Percentiles rank a stretch among this genome's conserved stretches.
Evolutionary conservation across 176 grass and related monocot genomes (phyloP).

Genomic region (Echinochloa phyllopogon): DNA sequence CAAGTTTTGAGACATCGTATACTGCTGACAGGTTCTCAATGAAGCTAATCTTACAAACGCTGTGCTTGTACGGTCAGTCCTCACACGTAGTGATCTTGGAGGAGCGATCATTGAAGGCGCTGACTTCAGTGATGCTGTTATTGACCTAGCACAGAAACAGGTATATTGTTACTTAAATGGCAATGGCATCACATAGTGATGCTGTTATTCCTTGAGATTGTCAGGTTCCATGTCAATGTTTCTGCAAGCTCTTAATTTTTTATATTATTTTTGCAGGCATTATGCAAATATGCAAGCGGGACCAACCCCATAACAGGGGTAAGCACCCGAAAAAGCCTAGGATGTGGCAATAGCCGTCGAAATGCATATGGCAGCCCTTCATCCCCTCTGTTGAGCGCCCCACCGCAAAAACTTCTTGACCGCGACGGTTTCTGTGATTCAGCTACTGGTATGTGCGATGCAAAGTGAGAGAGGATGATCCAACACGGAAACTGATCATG

Average conservation of each 20-base stretch:
- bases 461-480: conserved; percentile 56
- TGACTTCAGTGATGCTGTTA: conserved; percentile 98
- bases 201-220: background rate
- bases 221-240: conserved; percentile 1
- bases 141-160: conserved; percentile 88
- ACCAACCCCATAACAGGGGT: conserved; percentile 88
- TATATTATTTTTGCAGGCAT: conserved; percentile 52
- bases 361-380: conserved; percentile 95
- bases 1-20: conserved; percentile 30
- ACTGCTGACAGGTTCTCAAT: conserved; percentile 80
- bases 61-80: conserved; percentile 81
- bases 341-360: conserved; percentile 84
- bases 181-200: background rate
- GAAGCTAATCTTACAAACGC: conserved; percentile 97
- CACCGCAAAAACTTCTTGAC: conserved; percentile 82
- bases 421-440: conserved; percentile 91
- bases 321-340: conserved; percentile 82
- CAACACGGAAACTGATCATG: conserved; percentile 24
- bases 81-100: conserved; percentile 94
- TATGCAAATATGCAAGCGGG: conserved; percentile 92
- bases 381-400: conserved; percentile 85
- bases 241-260: background rate
- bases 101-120: conserved; percentile 88
- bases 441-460: conserved; percentile 77
- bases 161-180: conserved; percentile 37